A percentile compares a stretch with the other conserved stretches of the same genome.
Evolutionary conservation across 2,329 filamentous ascomycete species (phyloP).

Genomic region (Aureobasidium leucospermi): DNA sequence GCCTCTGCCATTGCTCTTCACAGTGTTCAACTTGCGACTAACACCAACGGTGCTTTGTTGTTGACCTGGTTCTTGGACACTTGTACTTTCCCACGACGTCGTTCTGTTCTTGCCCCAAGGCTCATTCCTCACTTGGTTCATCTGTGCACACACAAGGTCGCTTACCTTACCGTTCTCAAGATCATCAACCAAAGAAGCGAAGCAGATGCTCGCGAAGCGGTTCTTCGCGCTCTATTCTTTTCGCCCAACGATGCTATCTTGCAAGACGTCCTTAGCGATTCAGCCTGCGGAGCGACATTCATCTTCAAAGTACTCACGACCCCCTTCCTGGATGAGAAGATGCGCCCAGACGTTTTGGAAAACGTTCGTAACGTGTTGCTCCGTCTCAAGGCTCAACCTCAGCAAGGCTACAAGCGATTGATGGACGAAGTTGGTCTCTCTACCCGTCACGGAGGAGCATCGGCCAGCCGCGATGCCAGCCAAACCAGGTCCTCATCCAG

Average conservation of each 20-base stretch:
- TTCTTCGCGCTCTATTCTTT: constrained; percentile 88
- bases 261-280: constrained; percentile 85
- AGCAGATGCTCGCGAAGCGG: constrained; percentile 80
- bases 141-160: constrained; percentile 96
- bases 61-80: constrained; percentile 98
- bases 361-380: constrained; percentile 85
- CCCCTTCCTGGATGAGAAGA: constrained; percentile 90
- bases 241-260: constrained; percentile 77
- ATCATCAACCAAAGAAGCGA: constrained; percentile 98
- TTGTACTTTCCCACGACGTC: constrained; percentile 86
- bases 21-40: constrained; percentile 92
- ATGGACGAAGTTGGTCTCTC: constrained; percentile 98
- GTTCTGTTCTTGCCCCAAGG: constrained; percentile 83
- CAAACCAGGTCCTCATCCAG: constrained; percentile 28
- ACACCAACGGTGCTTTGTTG: constrained; percentile 87
- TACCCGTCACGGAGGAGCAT: constrained; percentile 37
- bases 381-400: constrained; percentile 85
- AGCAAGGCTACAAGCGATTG: constrained; percentile 92
- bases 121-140: constrained; percentile 90
- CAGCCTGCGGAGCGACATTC: constrained; percentile 83
- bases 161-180: constrained; percentile 93
- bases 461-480: constrained; percentile 26
- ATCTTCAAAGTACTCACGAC: constrained; percentile 99
- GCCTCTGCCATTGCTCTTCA: constrained; percentile 93
- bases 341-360: constrained; percentile 80